Conservation (phyloP, 371 early-diverging fungal genomes). For the Syncephalastrum racemosum region DNA sequence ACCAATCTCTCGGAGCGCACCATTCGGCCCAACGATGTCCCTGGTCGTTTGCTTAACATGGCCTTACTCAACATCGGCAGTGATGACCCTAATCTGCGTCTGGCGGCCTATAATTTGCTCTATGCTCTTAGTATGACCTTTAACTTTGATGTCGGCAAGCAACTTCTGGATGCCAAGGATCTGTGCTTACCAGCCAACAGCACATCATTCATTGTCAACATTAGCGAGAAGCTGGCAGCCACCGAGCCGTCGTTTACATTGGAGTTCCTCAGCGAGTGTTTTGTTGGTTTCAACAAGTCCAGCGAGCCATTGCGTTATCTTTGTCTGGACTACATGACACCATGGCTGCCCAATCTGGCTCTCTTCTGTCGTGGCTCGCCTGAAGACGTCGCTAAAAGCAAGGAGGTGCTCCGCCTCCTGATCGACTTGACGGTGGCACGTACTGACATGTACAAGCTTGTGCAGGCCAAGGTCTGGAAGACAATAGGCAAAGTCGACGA, state of each 20-base stretch:
- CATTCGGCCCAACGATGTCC: slow-evolving; percentile 89
- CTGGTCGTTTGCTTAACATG: slow-evolving; percentile 90
- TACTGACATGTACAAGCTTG: slow-evolving; percentile 79
- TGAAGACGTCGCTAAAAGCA: slow-evolving; percentile 58
- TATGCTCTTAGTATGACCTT: slow-evolving; percentile 83
- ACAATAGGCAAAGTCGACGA: slow-evolving; percentile 79
- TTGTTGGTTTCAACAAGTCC: slow-evolving; percentile 83
- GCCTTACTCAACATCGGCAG: slow-evolving; percentile 86
- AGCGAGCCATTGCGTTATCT: slow-evolving; percentile 73
- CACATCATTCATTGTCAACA: slow-evolving; percentile 73
- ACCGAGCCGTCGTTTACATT: slow-evolving; percentile 80
- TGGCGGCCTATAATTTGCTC: slow-evolving; percentile 87
- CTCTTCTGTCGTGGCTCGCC: slow-evolving; percentile 56
- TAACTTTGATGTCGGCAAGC: slow-evolving; percentile 81
- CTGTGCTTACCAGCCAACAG: slow-evolving; percentile 91
- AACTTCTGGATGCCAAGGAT: slow-evolving; percentile 75
- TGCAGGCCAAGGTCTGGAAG: slow-evolving; percentile 87
- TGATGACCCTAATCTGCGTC: slow-evolving; percentile 75
- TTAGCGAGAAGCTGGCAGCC: slow-evolving; percentile 80
- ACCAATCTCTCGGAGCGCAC: slow-evolving; percentile 65
- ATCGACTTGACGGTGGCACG: slow-evolving; percentile 86
- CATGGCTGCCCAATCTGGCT: slow-evolving; percentile 85
- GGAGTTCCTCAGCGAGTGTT: slow-evolving; percentile 87
- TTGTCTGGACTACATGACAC: slow-evolving; percentile 87
- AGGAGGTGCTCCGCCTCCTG: slow-evolving; percentile 74